Evolutionary conservation across 2,329 filamentous ascomycete species (phyloP).

Genomic region (Fusarium napiforme): DNA sequence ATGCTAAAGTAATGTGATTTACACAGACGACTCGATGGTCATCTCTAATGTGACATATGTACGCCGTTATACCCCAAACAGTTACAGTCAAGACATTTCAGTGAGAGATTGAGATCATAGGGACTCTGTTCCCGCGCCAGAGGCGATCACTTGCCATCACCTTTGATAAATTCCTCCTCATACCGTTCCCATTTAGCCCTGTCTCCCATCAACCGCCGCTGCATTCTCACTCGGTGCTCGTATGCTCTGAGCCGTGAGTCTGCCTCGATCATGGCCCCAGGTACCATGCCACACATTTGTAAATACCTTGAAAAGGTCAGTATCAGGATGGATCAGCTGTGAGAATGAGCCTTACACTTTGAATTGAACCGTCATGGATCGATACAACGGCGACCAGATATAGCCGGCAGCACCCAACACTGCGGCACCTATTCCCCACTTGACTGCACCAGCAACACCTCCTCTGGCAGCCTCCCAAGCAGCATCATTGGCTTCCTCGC

Average conservation of each 20-base stretch:
- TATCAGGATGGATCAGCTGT: not conserved
- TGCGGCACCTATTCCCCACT: conserved; percentile 76
- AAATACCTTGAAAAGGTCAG: conserved; percentile 68
- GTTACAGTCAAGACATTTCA: conserved; percentile 10
- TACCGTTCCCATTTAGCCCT: conserved; percentile 75
- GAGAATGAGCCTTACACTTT: conserved; percentile 70
- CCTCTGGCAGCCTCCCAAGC: conserved; percentile 78
- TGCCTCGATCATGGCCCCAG: conserved; percentile 81
- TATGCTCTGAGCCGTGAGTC: conserved; percentile 75
- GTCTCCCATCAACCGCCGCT: conserved; percentile 71
- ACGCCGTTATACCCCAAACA: conserved; percentile 26
- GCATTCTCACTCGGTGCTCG: conserved; percentile 72
- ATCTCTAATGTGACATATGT: conserved; percentile 33
- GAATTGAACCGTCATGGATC: conserved; percentile 78
- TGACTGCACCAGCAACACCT: conserved; percentile 72
- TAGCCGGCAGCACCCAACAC: conserved; percentile 72
- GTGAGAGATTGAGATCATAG: not conserved
- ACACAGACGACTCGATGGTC: conserved; percentile 35
- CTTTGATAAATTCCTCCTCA: conserved; percentile 67
- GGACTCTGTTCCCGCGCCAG: not conserved
- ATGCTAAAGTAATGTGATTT: conserved; percentile 35
- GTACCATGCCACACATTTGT: conserved; percentile 87
- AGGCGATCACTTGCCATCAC: conserved; percentile 50
- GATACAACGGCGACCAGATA: conserved; percentile 75
- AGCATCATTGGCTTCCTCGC: conserved; percentile 74